phyloP scores from a whole-genome alignment of 257 asterid species.

The Craterostigma plantagineum region DNA sequence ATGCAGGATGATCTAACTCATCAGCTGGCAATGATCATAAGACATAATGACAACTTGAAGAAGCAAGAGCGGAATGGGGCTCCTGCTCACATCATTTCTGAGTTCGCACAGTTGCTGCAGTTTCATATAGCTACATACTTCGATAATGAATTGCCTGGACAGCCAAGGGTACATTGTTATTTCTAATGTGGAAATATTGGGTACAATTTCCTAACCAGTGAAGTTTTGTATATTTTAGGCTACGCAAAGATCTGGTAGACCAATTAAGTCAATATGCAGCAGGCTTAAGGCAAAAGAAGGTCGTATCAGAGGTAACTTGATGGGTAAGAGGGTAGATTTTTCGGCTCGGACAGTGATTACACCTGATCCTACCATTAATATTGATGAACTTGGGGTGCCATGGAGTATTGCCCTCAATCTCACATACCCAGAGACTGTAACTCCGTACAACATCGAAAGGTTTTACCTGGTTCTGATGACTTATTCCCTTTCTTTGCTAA shows the following conservation, averaged over 20 bases:
- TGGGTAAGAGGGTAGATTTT: conserved; percentile 98
- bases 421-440: conserved; percentile 97
- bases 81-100: conserved; percentile 95
- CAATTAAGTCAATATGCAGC: conserved; percentile 93
- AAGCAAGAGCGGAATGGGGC: conserved; percentile 97
- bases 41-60: conserved; percentile 95
- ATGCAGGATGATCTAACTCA: conserved; percentile 97
- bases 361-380: conserved; percentile 96
- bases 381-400: conserved; percentile 92
- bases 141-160: conserved; percentile 96
- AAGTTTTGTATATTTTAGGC: conserved; percentile 33
- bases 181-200: too few species aligned
- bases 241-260: conserved; percentile 97
- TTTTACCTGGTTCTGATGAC: conserved; percentile 8
- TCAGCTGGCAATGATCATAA: conserved; percentile 92
- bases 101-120: conserved; percentile 92
- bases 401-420: conserved; percentile 99
- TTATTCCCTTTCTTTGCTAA: conserved; percentile 4
- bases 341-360: conserved; percentile 99
- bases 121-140: conserved; percentile 98
- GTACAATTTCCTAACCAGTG: conserved; percentile 8
- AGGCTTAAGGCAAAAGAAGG: conserved; percentile 98
- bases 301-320: conserved; percentile 90
- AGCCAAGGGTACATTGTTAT: conserved; percentile 54
- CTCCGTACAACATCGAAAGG: conserved; percentile 99